These are phyloP conservation scores for Trichoderma atrobrunneum DNA, from an alignment of 2,329 filamentous ascomycete genomes.

Conservation along the genomic window DNA sequence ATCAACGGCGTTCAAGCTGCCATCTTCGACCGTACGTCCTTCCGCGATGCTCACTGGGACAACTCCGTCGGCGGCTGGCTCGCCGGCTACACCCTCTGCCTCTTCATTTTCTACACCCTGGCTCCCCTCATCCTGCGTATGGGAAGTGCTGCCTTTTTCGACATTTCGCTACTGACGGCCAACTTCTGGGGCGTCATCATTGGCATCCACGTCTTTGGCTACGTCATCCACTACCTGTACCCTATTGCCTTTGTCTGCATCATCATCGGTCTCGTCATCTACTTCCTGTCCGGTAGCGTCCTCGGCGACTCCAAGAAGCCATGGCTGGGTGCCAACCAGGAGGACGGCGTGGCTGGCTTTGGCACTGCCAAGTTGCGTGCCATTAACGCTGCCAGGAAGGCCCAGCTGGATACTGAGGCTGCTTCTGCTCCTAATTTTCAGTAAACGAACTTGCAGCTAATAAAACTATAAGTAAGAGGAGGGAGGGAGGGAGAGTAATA, in stretches of 20 bases:
- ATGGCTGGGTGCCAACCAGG: slow-evolving; percentile 87
- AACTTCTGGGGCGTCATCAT: slow-evolving; percentile 98
- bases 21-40: slow-evolving; percentile 82
- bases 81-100: slow-evolving; percentile 81
- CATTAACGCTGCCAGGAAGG: slow-evolving; percentile 53
- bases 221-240: slow-evolving; percentile 83
- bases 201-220: slow-evolving; percentile 80
- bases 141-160: slow-evolving; percentile 90
- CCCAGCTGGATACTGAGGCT: slow-evolving; percentile 22
- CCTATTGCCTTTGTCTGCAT: slow-evolving; percentile 94
- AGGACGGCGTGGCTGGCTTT: slow-evolving; percentile 72
- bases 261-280: slow-evolving; percentile 77
- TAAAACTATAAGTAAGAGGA: background rate
- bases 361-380: slow-evolving; percentile 83
- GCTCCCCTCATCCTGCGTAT: slow-evolving; percentile 87
- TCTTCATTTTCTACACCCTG: slow-evolving; percentile 82
- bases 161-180: slow-evolving; percentile 87
- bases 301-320: slow-evolving; percentile 91
- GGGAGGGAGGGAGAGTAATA: background rate
- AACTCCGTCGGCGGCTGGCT: slow-evolving; percentile 73
- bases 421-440: background rate
- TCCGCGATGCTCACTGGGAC: slow-evolving; percentile 64
- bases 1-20: slow-evolving; percentile 90
- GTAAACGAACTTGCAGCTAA: background rate
- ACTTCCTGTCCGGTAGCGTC: slow-evolving; percentile 80